These are phyloP conservation scores for Coemansia sp. DNA, from an alignment of 192 early-diverging fungal species.

Conservation along the genomic window DNA sequence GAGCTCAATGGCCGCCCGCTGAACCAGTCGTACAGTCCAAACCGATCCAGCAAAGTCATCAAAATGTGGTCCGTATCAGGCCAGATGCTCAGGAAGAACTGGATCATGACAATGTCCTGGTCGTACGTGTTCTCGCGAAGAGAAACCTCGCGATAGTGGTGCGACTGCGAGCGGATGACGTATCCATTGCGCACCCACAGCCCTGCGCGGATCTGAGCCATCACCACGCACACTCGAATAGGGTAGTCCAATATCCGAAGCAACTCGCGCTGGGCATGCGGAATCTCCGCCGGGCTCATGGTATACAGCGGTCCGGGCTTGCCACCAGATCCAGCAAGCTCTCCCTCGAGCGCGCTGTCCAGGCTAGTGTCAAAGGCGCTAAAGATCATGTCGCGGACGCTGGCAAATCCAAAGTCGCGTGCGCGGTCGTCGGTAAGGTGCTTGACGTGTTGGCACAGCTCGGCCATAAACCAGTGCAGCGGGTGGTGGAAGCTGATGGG, in stretches of 20 bases:
- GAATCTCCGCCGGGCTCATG: slow-evolving; percentile 13
- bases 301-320: slow-evolving; percentile 4
- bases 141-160: slow-evolving; percentile 84
- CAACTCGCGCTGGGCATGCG: slow-evolving; percentile 50
- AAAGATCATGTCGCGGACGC: slow-evolving; percentile 65
- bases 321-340: neutral
- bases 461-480: slow-evolving; percentile 90
- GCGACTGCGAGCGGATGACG: slow-evolving; percentile 67
- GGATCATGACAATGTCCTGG: slow-evolving; percentile 88
- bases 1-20: slow-evolving; percentile 50
- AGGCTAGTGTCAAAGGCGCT: slow-evolving; percentile 53
- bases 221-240: slow-evolving; percentile 78
- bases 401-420: slow-evolving; percentile 62
- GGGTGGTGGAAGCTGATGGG: slow-evolving; percentile 89
- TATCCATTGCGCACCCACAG: slow-evolving; percentile 98
- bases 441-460: slow-evolving; percentile 68
- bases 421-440: slow-evolving; percentile 61
- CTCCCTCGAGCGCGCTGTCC: slow-evolving; percentile 27
- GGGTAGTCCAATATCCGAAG: slow-evolving; percentile 82
- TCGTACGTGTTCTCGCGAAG: slow-evolving; percentile 93
- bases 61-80: slow-evolving; percentile 77
- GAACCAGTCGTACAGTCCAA: slow-evolving; percentile 89
- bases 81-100: slow-evolving; percentile 64
- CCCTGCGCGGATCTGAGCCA: slow-evolving; percentile 89
- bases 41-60: slow-evolving; percentile 83